Evolutionary conservation across 1,284 basidiomycete species (phyloP).

Genomic region (Fistulina hepatica): DNA sequence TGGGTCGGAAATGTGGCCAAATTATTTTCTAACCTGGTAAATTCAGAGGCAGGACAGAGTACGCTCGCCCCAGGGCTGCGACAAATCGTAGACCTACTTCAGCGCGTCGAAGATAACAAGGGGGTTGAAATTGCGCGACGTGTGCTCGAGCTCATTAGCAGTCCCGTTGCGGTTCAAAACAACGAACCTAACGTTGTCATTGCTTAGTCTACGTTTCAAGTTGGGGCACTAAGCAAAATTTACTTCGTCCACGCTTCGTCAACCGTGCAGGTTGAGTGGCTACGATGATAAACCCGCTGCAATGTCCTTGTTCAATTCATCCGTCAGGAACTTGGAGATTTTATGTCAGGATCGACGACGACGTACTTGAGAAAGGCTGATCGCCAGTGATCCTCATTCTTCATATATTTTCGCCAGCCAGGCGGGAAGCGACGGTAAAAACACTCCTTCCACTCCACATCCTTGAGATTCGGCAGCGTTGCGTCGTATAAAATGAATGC

Average conservation of each 20-base stretch:
- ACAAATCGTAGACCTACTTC: slow-evolving; percentile 39
- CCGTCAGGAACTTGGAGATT: not conserved
- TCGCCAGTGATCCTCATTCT: slow-evolving; percentile 49
- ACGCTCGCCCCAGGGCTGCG: too few relatives aligned
- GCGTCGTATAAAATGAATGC: slow-evolving; percentile 53
- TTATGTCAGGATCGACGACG: slow-evolving; percentile 4
- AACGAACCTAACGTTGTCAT: slow-evolving; percentile 43
- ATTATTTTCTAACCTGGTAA: slow-evolving; percentile 47
- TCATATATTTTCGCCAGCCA: slow-evolving; percentile 60
- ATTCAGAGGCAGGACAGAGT: not conserved
- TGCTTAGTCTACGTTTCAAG: slow-evolving; percentile 11
- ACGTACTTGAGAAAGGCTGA: slow-evolving; percentile 49
- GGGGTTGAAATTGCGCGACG: slow-evolving; percentile 58
- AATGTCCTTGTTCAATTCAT: slow-evolving; percentile 39
- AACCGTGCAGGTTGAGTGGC: slow-evolving; percentile 52
- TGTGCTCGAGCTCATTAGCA: slow-evolving; percentile 54
- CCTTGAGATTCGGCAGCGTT: slow-evolving; percentile 52
- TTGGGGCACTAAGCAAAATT: slow-evolving; percentile 12
- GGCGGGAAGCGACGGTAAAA: slow-evolving; percentile 61
- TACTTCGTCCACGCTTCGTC: slow-evolving; percentile 77
- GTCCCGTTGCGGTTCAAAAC: slow-evolving; percentile 62
- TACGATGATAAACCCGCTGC: slow-evolving; percentile 55
- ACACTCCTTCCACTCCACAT: slow-evolving; percentile 59
- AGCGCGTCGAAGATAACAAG: slow-evolving; percentile 57
- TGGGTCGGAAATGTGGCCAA: slow-evolving; percentile 51